phyloP scores from a whole-genome alignment of 257 asterid genomes.

The Nicotiana paniculata region DNA sequence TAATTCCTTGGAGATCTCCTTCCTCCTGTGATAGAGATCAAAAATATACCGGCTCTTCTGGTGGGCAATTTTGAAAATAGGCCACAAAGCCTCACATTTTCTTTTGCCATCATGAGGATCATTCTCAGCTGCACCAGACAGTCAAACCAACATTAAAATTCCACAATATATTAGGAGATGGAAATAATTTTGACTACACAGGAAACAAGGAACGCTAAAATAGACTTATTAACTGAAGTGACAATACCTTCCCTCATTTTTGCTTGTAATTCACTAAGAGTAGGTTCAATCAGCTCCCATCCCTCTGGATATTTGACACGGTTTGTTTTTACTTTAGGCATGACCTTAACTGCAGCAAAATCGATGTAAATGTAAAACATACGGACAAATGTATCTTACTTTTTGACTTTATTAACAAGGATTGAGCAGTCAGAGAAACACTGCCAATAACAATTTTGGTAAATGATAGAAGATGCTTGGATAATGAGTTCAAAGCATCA shows the following conservation, averaged over 20 bases:
- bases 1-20: slow-evolving; percentile 78
- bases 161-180: not conserved
- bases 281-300: slow-evolving; percentile 93
- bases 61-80: slow-evolving; percentile 87
- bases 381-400: not conserved
- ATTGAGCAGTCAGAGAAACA: not conserved
- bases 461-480: not conserved
- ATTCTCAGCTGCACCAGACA: slow-evolving; percentile 57
- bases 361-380: not conserved
- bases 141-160: not conserved
- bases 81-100: slow-evolving; percentile 89
- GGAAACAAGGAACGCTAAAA: not conserved
- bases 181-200: not conserved
- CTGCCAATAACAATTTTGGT: not conserved
- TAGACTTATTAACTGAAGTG: not conserved
- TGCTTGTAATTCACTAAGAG: slow-evolving; percentile 72
- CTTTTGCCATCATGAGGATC: slow-evolving; percentile 82
- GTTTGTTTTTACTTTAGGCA: slow-evolving; percentile 95
- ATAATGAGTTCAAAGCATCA: not conserved
- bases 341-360: slow-evolving; percentile 33
- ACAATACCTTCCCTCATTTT: slow-evolving; percentile 86
- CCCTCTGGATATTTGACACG: slow-evolving; percentile 78
- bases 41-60: slow-evolving; percentile 83
- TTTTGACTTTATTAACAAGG: not conserved
- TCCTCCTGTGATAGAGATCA: slow-evolving; percentile 73